These are phyloP conservation scores for Blastobotrys arbuscula DNA, from an alignment of 1,139 yeast genomes.

Conservation along the genomic window DNA sequence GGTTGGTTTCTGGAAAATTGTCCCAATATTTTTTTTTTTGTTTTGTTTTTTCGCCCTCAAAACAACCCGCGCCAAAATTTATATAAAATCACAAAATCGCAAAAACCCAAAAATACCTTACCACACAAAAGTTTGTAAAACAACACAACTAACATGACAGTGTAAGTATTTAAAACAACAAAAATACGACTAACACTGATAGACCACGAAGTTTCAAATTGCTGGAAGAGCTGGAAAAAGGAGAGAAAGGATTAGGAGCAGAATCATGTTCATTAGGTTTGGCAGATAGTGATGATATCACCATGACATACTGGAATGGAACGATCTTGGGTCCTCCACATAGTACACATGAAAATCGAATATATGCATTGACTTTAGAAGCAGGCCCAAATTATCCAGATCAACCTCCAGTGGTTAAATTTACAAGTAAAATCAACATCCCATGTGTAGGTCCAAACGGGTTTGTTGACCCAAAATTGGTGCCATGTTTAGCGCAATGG, in stretches of 20 bases:
- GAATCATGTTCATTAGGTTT: conserved; percentile 94
- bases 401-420: conserved; percentile 74
- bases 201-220: conserved; percentile 93
- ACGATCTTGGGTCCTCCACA: conserved; percentile 97
- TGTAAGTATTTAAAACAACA: not conserved
- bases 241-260: conserved; percentile 96
- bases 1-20: no score
- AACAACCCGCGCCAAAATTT: no score
- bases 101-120: no score
- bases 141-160: not conserved
- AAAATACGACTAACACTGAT: conserved; percentile 19
- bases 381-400: conserved; percentile 89
- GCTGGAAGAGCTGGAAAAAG: conserved; percentile 93
- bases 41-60: no score
- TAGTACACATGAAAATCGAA: conserved; percentile 87
- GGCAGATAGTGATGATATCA: conserved; percentile 79
- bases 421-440: conserved; percentile 76
- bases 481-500: conserved; percentile 78
- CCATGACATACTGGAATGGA: conserved; percentile 94
- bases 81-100: no score
- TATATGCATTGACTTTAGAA: conserved; percentile 72
- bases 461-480: conserved; percentile 46
- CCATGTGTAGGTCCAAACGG: conserved; percentile 66
- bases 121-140: no score
- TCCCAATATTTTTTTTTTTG: no score